Conservation (phyloP, 108 stramenopile genomes). For the Bacterosira constricta region DNA sequence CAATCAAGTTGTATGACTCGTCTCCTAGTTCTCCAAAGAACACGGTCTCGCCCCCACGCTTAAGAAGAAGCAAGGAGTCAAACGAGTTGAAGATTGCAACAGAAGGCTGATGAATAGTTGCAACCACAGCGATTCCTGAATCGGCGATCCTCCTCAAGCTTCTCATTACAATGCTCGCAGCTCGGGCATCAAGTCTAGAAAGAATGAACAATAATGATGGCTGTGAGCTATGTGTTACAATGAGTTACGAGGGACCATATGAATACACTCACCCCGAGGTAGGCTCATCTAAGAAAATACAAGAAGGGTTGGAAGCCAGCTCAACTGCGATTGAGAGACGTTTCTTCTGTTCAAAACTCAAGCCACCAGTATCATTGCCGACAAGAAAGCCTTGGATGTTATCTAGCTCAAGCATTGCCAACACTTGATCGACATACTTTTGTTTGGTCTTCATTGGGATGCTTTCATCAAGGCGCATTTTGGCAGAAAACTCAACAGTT, state of each 20-base stretch:
- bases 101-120: slow-evolving; percentile 90
- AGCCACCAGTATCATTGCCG: slow-evolving; percentile 58
- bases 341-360: slow-evolving; percentile 77
- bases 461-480: slow-evolving; percentile 72
- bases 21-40: slow-evolving; percentile 84
- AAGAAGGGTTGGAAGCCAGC: slow-evolving; percentile 57
- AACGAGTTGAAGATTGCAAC: slow-evolving; percentile 80
- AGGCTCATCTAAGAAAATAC: slow-evolving; percentile 41
- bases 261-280: slow-evolving; percentile 4
- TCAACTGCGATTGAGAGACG: slow-evolving; percentile 80
- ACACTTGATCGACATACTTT: slow-evolving; percentile 71
- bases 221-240: neutral
- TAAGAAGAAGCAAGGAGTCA: slow-evolving; percentile 74
- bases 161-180: slow-evolving; percentile 66
- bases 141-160: slow-evolving; percentile 64
- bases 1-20: slow-evolving; percentile 54
- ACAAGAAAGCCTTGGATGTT: slow-evolving; percentile 55
- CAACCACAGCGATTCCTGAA: slow-evolving; percentile 64
- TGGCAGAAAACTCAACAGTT: slow-evolving; percentile 85
- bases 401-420: slow-evolving; percentile 69
- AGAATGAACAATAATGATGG: neutral
- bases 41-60: slow-evolving; percentile 83
- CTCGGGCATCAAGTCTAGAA: slow-evolving; percentile 67
- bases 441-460: slow-evolving; percentile 43
- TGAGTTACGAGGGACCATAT: neutral